These are phyloP conservation scores for Pichia sp. DNA, from an alignment of 1,139 yeast species.

Conservation along the genomic window DNA sequence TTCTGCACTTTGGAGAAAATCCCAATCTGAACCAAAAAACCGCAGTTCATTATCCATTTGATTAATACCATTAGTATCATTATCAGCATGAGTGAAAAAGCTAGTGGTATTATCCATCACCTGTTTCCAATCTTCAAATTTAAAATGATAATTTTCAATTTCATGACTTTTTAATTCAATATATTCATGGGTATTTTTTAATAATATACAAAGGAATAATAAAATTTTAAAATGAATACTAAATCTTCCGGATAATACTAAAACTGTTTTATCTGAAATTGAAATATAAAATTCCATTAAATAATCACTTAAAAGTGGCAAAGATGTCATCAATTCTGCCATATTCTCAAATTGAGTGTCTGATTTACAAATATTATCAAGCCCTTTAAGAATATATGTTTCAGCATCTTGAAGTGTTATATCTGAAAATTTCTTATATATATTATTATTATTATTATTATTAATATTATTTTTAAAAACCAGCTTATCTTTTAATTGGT, in stretches of 20 bases:
- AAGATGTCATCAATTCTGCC: constrained; percentile 1
- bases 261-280: constrained; percentile 3
- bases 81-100: background rate
- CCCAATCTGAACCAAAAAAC: constrained; percentile 3
- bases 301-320: constrained; percentile 12
- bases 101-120: constrained; percentile 7
- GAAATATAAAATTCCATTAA: constrained; percentile 15
- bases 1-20: constrained; percentile 2
- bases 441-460: too few species aligned
- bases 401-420: constrained; percentile 6
- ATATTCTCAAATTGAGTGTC: constrained; percentile 2
- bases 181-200: constrained; percentile 12
- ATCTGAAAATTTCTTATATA: background rate
- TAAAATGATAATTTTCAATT: background rate
- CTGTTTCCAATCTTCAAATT: constrained; percentile 8
- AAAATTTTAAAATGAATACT: constrained; percentile 15
- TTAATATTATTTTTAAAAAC: background rate
- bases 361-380: background rate
- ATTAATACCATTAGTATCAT: background rate
- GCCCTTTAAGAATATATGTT: background rate
- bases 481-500: background rate
- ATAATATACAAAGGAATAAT: constrained; percentile 16
- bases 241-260: constrained; percentile 14
- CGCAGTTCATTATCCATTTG: background rate
- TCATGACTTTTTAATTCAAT: background rate